These are phyloP conservation scores for Aspergillus nanangensis DNA, from an alignment of 495 filamentous ascomycete genomes.

Conservation along the genomic window DNA sequence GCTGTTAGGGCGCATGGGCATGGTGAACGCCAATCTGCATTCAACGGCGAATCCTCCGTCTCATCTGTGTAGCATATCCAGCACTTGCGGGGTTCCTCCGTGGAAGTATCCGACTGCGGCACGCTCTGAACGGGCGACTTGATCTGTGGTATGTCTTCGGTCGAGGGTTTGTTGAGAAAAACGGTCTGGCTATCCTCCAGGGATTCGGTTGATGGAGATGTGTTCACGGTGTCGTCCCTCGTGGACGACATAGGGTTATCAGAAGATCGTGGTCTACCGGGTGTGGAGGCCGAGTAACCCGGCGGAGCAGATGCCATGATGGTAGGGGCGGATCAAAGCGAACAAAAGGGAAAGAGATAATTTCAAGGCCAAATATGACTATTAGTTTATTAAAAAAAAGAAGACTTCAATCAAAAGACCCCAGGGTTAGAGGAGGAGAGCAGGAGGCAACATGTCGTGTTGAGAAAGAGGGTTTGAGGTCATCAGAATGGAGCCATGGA, in stretches of 20 bases:
- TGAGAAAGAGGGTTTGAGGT: not conserved
- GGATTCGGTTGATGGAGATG: slow-evolving; percentile 11
- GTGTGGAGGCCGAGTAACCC: slow-evolving; percentile 22
- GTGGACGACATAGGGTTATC: slow-evolving; percentile 24
- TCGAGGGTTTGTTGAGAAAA: slow-evolving; percentile 34
- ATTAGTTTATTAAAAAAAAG: no score
- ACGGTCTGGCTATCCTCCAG: slow-evolving; percentile 39
- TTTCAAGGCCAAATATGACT: no score
- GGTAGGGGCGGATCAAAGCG: not conserved
- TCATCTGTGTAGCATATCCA: slow-evolving; percentile 92
- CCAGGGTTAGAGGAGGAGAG: not conserved
- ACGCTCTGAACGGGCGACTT: slow-evolving; percentile 15
- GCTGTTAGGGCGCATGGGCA: slow-evolving; percentile 87
- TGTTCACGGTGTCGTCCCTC: slow-evolving; percentile 9
- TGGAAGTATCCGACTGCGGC: slow-evolving; percentile 10
- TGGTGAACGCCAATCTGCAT: slow-evolving; percentile 75
- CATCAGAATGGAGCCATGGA: not conserved
- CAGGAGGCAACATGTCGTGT: slow-evolving; percentile 10
- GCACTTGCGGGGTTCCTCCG: slow-evolving; percentile 62
- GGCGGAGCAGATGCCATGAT: slow-evolving; percentile 40
- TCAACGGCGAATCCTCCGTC: slow-evolving; percentile 65
- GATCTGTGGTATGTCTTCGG: slow-evolving; percentile 5
- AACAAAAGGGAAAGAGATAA: not conserved
- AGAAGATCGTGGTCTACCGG: slow-evolving; percentile 26
- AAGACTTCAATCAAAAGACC: not conserved